Base-by-base conservation (phyloP, 495 filamentous ascomycete genomes). In the Talaromyces liani region DNA sequence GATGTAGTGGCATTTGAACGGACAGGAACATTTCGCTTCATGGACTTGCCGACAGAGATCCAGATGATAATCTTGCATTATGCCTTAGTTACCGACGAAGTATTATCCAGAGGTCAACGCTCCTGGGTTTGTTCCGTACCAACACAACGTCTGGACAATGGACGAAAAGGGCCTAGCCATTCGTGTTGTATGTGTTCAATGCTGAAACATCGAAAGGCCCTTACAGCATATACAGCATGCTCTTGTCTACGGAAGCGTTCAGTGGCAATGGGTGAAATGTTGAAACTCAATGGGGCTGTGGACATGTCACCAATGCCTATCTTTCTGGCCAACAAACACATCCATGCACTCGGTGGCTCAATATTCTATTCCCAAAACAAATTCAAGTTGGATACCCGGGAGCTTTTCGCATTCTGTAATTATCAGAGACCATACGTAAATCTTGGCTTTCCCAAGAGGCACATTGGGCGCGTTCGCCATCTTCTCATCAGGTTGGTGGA, bases 41-140 rank as follows among this genome's bases (percentile, higher is more conserved):
- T 63, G 36, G 55, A 64, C 16, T 66, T 74, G n/a, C 72, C 72
- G 7, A 67, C 66, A 34, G 72, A 74, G 56, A 60, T 74, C 16
- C 70, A 74, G 58, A 59, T 67, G 24, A 60, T 71, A 61, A 55
- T 74, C 45, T 65, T 72, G 6, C 66, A 72, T 29, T 31, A 67
- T 33, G 39, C 68, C 14, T 53, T 74, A 25, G 58, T 64, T 29
- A 57, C 63, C 47, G 65, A 64, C 22, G 45, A 45, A 3, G 70
- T 70, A 47, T 63, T 68, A 54, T 24, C 4, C 49, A 54, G 18
- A 54, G 49, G 49, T 24, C 8, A 1, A 22, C 4, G 18, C 58
- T 66, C 9, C 63, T 65, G 51, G 22, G 45, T 47, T 10, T 61
- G 14, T 45, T n/a, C 14, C 3, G 8, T 14, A 34, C 22, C 59